Evolutionary conservation across 2,329 filamentous ascomycete species (phyloP).

Genomic region (Ophiocordyceps camponoti-rufipedis): DNA sequence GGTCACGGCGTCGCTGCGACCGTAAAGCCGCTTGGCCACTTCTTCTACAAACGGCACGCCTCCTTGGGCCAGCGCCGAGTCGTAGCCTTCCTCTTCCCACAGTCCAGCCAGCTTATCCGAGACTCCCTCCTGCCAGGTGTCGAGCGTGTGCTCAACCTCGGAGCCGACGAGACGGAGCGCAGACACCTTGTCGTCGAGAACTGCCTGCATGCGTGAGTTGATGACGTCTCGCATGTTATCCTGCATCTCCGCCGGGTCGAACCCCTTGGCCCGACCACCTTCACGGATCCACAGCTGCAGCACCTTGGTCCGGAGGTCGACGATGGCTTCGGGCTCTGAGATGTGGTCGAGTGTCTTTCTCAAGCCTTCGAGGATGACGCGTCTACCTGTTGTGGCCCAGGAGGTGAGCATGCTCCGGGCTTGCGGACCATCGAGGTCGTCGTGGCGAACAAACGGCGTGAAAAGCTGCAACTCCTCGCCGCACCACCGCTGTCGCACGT

Average conservation of each 20-base stretch:
- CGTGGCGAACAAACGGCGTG: conserved; percentile 71
- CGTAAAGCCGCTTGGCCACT: conserved; percentile 52
- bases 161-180: conserved; percentile 47
- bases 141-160: conserved; percentile 42
- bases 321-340: conserved; percentile 48
- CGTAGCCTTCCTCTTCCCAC: conserved; percentile 49
- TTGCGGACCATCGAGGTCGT: conserved; percentile 47
- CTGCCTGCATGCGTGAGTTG: conserved; percentile 45
- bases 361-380: conserved; percentile 43
- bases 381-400: conserved; percentile 46
- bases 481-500: conserved; percentile 65
- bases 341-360: conserved; percentile 38
- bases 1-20: conserved; percentile 49
- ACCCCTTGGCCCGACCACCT: conserved; percentile 41
- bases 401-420: conserved; percentile 39
- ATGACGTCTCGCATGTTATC: conserved; percentile 49
- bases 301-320: conserved; percentile 50
- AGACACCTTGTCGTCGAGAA: conserved; percentile 44
- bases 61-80: conserved; percentile 46
- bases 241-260: conserved; percentile 51
- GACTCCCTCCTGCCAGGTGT: conserved; percentile 36
- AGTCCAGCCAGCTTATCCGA: conserved; percentile 35
- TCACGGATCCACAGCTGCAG: conserved; percentile 61
- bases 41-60: conserved; percentile 50
- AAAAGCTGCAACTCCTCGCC: conserved; percentile 69